phyloP scores from a whole-genome alignment of 2,329 filamentous ascomycete species.

The Dactylonectria macrodidyma region DNA sequence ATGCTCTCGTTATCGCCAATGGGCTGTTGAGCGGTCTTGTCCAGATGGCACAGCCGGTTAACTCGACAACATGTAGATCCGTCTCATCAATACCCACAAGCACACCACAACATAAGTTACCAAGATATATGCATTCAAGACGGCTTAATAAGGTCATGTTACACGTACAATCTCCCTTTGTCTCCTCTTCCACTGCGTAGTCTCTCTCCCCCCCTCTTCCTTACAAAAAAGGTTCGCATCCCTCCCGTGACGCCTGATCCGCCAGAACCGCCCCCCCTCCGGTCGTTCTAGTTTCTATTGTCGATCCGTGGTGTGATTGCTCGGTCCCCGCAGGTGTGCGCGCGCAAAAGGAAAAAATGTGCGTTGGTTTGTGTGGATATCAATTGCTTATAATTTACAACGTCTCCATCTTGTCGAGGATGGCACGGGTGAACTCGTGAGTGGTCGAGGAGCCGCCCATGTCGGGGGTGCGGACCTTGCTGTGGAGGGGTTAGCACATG shows the following conservation, averaged over 20 bases:
- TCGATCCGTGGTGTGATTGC: slow-evolving; percentile 38
- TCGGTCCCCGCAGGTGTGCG: slow-evolving; percentile 26
- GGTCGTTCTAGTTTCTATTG: slow-evolving; percentile 40
- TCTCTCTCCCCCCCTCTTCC: background rate
- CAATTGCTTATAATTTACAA: slow-evolving; percentile 62
- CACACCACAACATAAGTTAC: background rate
- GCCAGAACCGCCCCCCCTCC: slow-evolving; percentile 32
- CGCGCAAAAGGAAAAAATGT: slow-evolving; percentile 35
- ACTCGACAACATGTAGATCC: background rate
- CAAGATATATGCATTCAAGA: slow-evolving; percentile 44
- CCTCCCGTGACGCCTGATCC: slow-evolving; percentile 30
- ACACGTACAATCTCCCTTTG: slow-evolving; percentile 45
- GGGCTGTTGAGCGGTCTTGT: background rate
- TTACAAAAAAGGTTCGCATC: slow-evolving; percentile 28
- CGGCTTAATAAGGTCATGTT: slow-evolving; percentile 44
- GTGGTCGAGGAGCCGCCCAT: slow-evolving; percentile 95
- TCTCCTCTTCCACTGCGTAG: slow-evolving; percentile 20
- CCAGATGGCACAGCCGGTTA: too few species aligned
- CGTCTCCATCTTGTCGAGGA: slow-evolving; percentile 95
- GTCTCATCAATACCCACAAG: background rate
- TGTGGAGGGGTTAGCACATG: slow-evolving; percentile 63
- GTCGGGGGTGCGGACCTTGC: slow-evolving; percentile 90
- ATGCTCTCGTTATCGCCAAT: background rate
- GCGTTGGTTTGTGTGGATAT: slow-evolving; percentile 39
- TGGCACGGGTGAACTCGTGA: slow-evolving; percentile 94